Percentiles rank a stretch among this genome's conserved stretches.
These are phyloP conservation scores for Phytophthora brassicae DNA, from an alignment of 352 stramenopile genomes.

Conservation along the genomic window DNA sequence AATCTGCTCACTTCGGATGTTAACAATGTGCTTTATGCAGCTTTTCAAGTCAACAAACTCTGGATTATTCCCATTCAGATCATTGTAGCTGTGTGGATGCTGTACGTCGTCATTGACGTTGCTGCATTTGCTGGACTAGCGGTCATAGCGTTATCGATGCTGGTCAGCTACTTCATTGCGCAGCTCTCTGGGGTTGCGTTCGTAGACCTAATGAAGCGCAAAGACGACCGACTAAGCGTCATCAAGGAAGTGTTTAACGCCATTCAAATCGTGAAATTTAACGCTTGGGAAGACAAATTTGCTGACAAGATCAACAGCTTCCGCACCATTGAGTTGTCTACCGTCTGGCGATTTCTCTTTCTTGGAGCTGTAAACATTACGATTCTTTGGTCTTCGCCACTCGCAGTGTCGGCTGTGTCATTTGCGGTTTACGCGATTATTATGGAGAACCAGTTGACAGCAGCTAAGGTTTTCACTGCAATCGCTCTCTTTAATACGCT, in stretches of 20 bases:
- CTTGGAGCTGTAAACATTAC: conserved; percentile 52
- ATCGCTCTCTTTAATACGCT: conserved; percentile 57
- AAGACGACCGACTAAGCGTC: conserved; percentile 88
- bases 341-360: conserved; percentile 67
- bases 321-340: conserved; percentile 78
- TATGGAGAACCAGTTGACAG: conserved; percentile 39
- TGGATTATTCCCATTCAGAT: conserved; percentile 57
- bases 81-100: conserved; percentile 34
- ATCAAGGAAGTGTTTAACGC: conserved; percentile 91
- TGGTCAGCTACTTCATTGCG: conserved; percentile 57
- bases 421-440: conserved; percentile 52
- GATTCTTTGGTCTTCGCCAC: conserved; percentile 46
- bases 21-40: conserved; percentile 45
- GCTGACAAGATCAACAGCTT: conserved; percentile 67
- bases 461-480: conserved; percentile 55
- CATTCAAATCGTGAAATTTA: conserved; percentile 97
- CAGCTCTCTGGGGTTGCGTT: conserved; percentile 54
- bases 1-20: conserved; percentile 94
- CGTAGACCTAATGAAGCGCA: conserved; percentile 76
- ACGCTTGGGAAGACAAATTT: conserved; percentile 90
- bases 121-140: conserved; percentile 47
- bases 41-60: conserved; percentile 45
- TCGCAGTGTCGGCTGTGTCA: conserved; percentile 47
- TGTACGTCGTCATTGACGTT: conserved; percentile 41
- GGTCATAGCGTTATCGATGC: conserved; percentile 35